Base-by-base conservation (phyloP, 768 basidiomycete species). In the Leccinum boreale region DNA sequence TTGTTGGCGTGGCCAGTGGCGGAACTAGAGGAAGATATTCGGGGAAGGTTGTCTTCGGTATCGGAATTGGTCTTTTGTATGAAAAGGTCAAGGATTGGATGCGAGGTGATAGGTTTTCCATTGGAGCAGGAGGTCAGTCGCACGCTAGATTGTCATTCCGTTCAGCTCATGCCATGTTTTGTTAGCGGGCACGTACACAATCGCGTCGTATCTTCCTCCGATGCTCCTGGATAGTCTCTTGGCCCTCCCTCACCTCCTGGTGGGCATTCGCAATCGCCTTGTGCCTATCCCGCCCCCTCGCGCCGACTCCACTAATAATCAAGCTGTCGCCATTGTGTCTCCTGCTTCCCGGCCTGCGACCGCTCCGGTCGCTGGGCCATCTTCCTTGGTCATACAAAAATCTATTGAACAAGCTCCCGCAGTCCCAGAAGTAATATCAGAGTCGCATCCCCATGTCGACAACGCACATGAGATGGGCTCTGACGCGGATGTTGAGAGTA, bases 91-190 rank as follows among this genome's bases (percentile, higher is more conserved):
- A 76, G 56, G 80, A 84, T 61, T 84, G 84, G 79, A 64, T 87
- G 26, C 78, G 81, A 31, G 89, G 90, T 2, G 82, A 89, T 54
- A 73, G 89, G 36, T 82, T 90, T 65, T 81, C 84, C 19, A 74
- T 93, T 55, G 92, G 92, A 57, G 86, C 92, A 52, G 92, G 91
- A 71, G 89, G 90, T 92, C 66, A 65, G 82, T 73, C 19, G 0
- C 24, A 21, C 53, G 29, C 31, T 24, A 39, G 24, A 28, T 17
- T 42, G 29, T 47, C 33, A 50, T 50, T 59, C 23, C 11, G n/a
- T 52, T 52, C 44, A 48, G 8, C 49, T 52, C 44, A 58, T 62
- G 24, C 26, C 45, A 56, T 69, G 11, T 19, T 63, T 52, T 60
- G 48, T n/a, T 63, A 90, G 91, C 89, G 5, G 73, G 75, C 33